Evolutionary conservation across 1,284 basidiomycete species (phyloP).

Genomic region (Cerrena zonata): DNA sequence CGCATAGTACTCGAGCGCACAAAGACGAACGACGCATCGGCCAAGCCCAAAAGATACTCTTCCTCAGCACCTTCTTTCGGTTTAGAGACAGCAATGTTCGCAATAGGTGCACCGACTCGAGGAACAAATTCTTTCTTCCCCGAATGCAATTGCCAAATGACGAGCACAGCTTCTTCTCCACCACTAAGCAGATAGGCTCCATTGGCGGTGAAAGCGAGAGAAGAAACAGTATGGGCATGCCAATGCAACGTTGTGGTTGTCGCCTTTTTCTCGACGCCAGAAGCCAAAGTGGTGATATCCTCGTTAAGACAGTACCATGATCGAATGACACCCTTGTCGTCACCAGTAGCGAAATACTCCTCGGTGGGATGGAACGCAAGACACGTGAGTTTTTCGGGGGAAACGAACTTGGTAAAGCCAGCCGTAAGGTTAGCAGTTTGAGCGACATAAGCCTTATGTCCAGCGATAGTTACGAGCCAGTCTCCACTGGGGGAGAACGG

Average conservation of each 20-base stretch:
- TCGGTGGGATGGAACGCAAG: conserved; percentile 86
- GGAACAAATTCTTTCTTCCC: conserved; percentile 89
- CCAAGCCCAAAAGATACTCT: conserved; percentile 80
- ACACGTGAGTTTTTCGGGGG: conserved; percentile 76
- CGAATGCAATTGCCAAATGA: conserved; percentile 89
- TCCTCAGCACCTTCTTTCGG: conserved; percentile 65
- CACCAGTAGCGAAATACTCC: conserved; percentile 92
- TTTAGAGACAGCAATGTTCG: conserved; percentile 59
- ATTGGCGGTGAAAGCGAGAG: conserved; percentile 82
- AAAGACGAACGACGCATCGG: conserved; percentile 80
- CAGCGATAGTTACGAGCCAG: conserved; percentile 79
- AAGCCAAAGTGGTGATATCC: conserved; percentile 41
- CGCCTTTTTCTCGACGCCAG: conserved; percentile 64
- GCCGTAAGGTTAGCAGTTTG: conserved; percentile 47
- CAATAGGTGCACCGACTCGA: conserved; percentile 83
- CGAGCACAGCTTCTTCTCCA: conserved; percentile 92
- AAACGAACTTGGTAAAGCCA: conserved; percentile 83
- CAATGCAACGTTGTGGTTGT: conserved; percentile 89
- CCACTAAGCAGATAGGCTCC: conserved; percentile 92
- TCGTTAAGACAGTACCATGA: conserved; percentile 89
- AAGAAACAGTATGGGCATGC: conserved; percentile 94
- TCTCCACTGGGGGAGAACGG: conserved; percentile 70
- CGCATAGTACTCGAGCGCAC: conserved; percentile 71
- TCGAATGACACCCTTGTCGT: conserved; percentile 78
- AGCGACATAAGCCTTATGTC: conserved; percentile 79